These are phyloP conservation scores for Vanrija sp. DNA, from an alignment of 1,284 basidiomycete species.

Conservation along the genomic window DNA sequence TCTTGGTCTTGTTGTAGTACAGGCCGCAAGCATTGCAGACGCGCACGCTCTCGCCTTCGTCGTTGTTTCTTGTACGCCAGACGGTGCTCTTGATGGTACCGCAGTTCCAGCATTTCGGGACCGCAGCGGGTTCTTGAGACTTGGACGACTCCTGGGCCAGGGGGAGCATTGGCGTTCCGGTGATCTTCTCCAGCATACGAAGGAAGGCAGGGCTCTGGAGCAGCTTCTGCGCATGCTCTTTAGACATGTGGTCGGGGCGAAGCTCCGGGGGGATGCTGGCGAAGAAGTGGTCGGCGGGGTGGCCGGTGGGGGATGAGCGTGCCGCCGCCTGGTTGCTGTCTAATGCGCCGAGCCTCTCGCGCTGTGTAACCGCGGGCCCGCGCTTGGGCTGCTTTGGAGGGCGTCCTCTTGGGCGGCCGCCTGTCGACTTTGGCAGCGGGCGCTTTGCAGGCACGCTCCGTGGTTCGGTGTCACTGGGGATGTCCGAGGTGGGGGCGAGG, in stretches of 20 bases:
- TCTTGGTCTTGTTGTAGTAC: constrained; percentile 44
- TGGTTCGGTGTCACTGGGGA: constrained; percentile 3
- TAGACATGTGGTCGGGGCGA: constrained; percentile 33
- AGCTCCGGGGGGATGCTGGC: constrained; percentile 20
- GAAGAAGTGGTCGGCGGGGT: background rate
- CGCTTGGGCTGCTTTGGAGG: background rate
- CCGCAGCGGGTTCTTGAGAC: background rate
- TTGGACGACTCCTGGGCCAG: background rate
- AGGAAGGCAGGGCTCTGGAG: constrained; percentile 37
- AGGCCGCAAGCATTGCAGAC: constrained; percentile 50
- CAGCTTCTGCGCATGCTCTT: constrained; percentile 36
- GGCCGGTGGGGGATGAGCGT: background rate
- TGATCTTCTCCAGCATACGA: constrained; percentile 32
- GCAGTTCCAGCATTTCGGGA: constrained; percentile 40
- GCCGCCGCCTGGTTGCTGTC: background rate
- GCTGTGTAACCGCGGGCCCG: background rate
- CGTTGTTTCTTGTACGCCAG: constrained; percentile 43
- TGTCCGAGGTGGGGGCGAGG: constrained; percentile 6
- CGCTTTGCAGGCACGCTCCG: too few species aligned
- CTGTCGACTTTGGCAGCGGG: background rate
- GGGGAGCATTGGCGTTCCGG: constrained; percentile 15
- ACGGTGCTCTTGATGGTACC: constrained; percentile 40
- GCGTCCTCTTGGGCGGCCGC: background rate
- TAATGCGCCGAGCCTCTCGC: background rate
- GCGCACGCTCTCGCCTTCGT: constrained; percentile 32